phyloP scores from a whole-genome alignment of 2,329 filamentous ascomycete species.

The Trichoderma sp. region DNA sequence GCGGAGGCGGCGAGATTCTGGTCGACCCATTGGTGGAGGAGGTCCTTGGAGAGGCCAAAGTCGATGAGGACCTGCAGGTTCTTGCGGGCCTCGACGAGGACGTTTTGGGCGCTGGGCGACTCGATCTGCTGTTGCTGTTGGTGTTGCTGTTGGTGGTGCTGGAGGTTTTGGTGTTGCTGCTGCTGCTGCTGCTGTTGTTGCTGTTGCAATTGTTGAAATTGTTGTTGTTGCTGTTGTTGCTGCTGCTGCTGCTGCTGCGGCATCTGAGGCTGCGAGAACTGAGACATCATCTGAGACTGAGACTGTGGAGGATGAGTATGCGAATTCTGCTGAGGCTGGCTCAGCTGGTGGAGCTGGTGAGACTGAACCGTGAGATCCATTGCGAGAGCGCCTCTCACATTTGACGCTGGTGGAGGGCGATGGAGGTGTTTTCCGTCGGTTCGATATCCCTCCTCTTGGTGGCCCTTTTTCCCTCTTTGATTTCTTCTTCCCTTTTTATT shows the following conservation, averaged over 20 bases:
- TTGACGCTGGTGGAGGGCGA: slow-evolving; percentile 22
- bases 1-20: slow-evolving; percentile 17
- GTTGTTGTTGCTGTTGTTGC: slow-evolving; percentile 31
- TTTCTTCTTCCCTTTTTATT: neutral
- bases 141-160: neutral
- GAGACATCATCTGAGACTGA: slow-evolving; percentile 21
- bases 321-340: slow-evolving; percentile 13
- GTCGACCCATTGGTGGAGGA: slow-evolving; percentile 46
- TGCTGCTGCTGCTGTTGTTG: neutral
- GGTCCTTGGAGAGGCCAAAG: slow-evolving; percentile 47
- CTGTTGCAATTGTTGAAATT: slow-evolving; percentile 18
- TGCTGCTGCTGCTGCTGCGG: slow-evolving; percentile 22
- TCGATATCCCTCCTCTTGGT: neutral
- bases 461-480: neutral
- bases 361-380: slow-evolving; percentile 39
- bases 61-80: slow-evolving; percentile 50
- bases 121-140: slow-evolving; percentile 36
- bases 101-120: slow-evolving; percentile 43
- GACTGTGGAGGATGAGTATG: slow-evolving; percentile 5
- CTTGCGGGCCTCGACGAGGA: slow-evolving; percentile 48
- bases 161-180: slow-evolving; percentile 31
- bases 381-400: slow-evolving; percentile 32
- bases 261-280: slow-evolving; percentile 19
- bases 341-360: slow-evolving; percentile 32
- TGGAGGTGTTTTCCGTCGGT: too few species aligned